Percentiles rank a stretch among this genome's conserved stretches.
phyloP scores from a whole-genome alignment of 805 yeast genomes.

The Candida multigemmis region DNA sequence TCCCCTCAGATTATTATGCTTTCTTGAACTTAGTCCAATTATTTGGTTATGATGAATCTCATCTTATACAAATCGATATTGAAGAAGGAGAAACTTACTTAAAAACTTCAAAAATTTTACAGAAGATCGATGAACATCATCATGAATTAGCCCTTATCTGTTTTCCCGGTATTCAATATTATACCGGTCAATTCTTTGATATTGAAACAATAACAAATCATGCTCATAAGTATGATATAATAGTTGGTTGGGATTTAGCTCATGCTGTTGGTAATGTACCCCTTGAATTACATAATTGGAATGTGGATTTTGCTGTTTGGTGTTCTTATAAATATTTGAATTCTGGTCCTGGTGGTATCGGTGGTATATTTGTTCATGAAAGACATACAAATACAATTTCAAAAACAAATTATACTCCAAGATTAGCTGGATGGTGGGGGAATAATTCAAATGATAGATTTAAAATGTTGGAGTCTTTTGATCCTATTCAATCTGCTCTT shows the following conservation, averaged over 20 bases:
- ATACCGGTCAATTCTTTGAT: conserved; percentile 83
- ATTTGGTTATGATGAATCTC: conserved; percentile 44
- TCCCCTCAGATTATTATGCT: conserved; percentile 90
- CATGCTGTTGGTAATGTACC: conserved; percentile 90
- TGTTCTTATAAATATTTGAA: conserved; percentile 89
- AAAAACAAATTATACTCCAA: conserved; percentile 35
- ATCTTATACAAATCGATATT: conserved; percentile 58
- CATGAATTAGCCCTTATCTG: conserved; percentile 65
- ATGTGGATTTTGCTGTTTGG: conserved; percentile 90
- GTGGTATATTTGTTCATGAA: conserved; percentile 74
- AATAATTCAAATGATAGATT: conserved; percentile 64
- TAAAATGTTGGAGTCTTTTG: conserved; percentile 68
- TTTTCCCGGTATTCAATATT: conserved; percentile 85
- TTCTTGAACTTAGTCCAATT: conserved; percentile 63
- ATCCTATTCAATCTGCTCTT: conserved; percentile 77
- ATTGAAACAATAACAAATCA: conserved; percentile 58
- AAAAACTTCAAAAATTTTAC: conserved; percentile 54
- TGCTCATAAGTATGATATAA: conserved; percentile 44
- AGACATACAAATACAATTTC: conserved; percentile 25
- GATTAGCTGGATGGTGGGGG: conserved; percentile 98
- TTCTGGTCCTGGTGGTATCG: conserved; percentile 91
- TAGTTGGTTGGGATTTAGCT: conserved; percentile 92
- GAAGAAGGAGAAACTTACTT: conserved; percentile 48
- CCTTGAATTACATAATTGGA: conserved; percentile 74
- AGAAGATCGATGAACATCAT: conserved; percentile 43